Evolutionary conservation across 768 basidiomycete species (phyloP).

Genomic region (Chlorophyllum brunneum): DNA sequence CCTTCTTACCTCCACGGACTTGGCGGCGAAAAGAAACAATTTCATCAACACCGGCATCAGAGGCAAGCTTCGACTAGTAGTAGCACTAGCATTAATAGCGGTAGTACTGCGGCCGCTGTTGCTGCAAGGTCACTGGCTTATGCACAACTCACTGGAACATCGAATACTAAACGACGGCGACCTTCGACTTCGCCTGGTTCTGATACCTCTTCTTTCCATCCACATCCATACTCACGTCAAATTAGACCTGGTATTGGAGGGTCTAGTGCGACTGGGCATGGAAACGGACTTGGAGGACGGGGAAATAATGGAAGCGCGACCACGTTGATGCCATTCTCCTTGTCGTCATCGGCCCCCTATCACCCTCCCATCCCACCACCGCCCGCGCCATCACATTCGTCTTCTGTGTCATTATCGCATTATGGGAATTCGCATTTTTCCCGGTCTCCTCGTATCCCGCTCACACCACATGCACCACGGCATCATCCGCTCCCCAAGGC

Average conservation of each 20-base stretch:
- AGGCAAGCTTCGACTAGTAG: constrained; percentile 7
- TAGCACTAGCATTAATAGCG: constrained; percentile 1
- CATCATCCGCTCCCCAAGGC: constrained; percentile 21
- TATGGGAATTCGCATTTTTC: constrained; percentile 3
- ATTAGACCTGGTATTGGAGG: not conserved
- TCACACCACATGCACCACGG: constrained; percentile 8
- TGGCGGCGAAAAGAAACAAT: not conserved
- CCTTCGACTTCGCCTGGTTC: constrained; percentile 12
- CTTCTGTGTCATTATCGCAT: constrained; percentile 9
- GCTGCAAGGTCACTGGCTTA: constrained; percentile 10
- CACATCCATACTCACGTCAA: not conserved
- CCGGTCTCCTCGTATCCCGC: constrained; percentile 1
- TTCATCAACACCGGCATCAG: constrained; percentile 7
- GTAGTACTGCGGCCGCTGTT: constrained; percentile 6
- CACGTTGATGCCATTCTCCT: not conserved
- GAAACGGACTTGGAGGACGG: too few species aligned
- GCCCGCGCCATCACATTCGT: constrained; percentile 5
- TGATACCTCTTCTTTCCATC: constrained; percentile 2
- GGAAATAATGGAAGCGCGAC: not conserved
- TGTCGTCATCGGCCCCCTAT: not conserved
- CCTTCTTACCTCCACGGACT: constrained; percentile 11
- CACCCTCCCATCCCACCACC: not conserved
- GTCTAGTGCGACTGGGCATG: not conserved
- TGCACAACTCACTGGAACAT: constrained; percentile 8
- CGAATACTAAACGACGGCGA: constrained; percentile 6